Evolutionary conservation across 176 grass and related monocot species (phyloP), one percentile per base, ranked within the genome.

Genomic region (Alopecurus myosuroides): DNA sequence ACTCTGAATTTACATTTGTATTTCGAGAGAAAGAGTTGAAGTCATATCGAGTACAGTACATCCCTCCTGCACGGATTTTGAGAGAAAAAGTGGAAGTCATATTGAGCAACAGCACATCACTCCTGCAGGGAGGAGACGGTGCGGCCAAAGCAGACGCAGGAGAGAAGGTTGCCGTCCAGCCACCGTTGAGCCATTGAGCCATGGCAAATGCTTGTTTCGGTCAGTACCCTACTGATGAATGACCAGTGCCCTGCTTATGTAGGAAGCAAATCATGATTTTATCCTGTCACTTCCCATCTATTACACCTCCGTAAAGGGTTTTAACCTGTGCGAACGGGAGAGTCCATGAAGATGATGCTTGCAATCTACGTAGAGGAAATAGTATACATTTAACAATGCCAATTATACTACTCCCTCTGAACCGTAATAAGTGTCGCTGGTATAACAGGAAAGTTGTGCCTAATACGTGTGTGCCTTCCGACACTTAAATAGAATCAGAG

Each of bases 161-260:
- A 83, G 3, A 89, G 77, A 42, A 83, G 55, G 35, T 68, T 26
- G 26, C 69, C 13, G 19, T 58, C 70, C 3, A 92, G 17, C 90
- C 76, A 94, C 6, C 84, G 74, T 26, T 65, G 30, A 76, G 72
- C 30, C 65, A 87, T 85, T n/a, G n/a, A n/a, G n/a, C n/a, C n/a
- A n/a, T n/a, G 13, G 70, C 77, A 44, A 87, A 73, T 19, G 79
- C 76, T 70, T 87, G 51, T 44, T 91, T 61, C 9, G 80, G 92
- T 28, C 61, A 55, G 60, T 89, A 78, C 15, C 84, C 82, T 45
- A 68, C 31, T 71, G 82, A 68, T 70, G 36, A 35, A 30, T 94
- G 89, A 1, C 83, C 61, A 66, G 68, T 83, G 49, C 86, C 86
- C 83, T 91, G 34, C 57, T 52, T 64, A 64, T 25, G 13, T 1